phyloP scores from a whole-genome alignment of 345 rosid genomes.

The Litchi chinensis region DNA sequence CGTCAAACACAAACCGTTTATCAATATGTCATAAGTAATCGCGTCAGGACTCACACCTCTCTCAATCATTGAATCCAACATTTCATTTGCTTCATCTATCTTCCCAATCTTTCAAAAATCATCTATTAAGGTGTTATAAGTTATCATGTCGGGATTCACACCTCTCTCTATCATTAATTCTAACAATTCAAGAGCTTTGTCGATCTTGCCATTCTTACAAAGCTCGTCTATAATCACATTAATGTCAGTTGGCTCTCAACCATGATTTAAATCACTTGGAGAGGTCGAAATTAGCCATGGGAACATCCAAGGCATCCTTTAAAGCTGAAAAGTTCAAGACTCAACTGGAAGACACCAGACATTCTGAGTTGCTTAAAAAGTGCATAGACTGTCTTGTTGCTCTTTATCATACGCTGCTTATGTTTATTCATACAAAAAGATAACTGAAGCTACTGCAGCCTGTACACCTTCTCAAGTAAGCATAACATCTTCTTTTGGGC shows the following conservation, averaged over 20 bases:
- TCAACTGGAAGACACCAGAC: constrained; percentile 64
- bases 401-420: constrained; percentile 65
- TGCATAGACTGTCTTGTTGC: constrained; percentile 81
- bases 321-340: constrained; percentile 73
- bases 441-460: constrained; percentile 66
- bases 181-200: no score
- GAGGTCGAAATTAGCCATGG: constrained; percentile 73
- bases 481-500: constrained; percentile 1
- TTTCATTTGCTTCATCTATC: no score
- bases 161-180: no score
- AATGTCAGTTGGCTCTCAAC: constrained; percentile 48
- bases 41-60: no score
- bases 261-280: constrained; percentile 58
- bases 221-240: no score
- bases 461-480: constrained; percentile 57
- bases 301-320: constrained; percentile 65
- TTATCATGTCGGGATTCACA: no score
- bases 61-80: no score
- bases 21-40: no score
- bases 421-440: constrained; percentile 60
- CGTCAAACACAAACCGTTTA: no score
- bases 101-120: no score
- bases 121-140: no score
- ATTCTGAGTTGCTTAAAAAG: constrained; percentile 62
- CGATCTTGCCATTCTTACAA: no score